These are phyloP conservation scores for Fusarium pseudoanthophilum DNA, from an alignment of 2,329 filamentous ascomycete genomes.

Conservation along the genomic window DNA sequence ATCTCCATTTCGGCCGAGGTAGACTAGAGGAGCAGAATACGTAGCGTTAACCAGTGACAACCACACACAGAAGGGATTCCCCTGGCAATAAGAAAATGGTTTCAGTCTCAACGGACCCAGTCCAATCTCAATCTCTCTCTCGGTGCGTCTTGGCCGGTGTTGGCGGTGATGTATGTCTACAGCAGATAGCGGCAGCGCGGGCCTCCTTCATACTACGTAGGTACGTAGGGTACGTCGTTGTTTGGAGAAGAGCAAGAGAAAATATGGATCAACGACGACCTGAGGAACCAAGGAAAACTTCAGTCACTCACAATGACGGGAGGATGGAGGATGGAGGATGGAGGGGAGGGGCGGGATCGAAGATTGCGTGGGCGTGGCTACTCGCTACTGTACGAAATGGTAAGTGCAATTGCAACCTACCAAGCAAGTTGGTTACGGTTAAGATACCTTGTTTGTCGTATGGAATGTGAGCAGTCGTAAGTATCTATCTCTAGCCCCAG, in stretches of 20 bases:
- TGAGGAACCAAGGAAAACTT: conserved; percentile 3
- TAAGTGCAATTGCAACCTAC: conserved; percentile 6
- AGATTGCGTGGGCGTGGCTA: conserved; percentile 25
- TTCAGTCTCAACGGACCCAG: conserved; percentile 2
- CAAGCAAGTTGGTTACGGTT: conserved; percentile 4
- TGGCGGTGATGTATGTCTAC: conserved; percentile 22
- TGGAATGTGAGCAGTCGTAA: conserved; percentile 1
- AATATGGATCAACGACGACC: conserved; percentile 37
- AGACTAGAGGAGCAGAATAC: conserved; percentile 2
- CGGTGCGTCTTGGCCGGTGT: conserved; percentile 2
- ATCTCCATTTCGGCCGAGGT: conserved; percentile 44
- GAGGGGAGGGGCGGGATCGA: conserved; percentile 41
- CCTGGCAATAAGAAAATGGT: conserved; percentile 19
- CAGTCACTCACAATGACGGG: neutral
- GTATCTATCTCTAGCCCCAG: conserved; percentile 30
- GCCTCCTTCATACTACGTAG: neutral
- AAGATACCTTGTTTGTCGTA: conserved; percentile 15
- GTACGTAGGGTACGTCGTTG: neutral
- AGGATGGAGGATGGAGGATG: conserved; percentile 13
- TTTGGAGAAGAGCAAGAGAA: conserved; percentile 37
- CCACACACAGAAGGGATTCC: conserved; percentile 18
- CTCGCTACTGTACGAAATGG: conserved; percentile 20
- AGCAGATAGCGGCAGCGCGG: conserved; percentile 32
- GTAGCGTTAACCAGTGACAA: neutral
- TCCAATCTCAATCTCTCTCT: conserved; percentile 1